A percentile compares a stretch with the other conserved stretches of the same genome.
Evolutionary conservation across 192 early-diverging fungal genomes (phyloP).

Genomic region (Coemansia sp.): DNA sequence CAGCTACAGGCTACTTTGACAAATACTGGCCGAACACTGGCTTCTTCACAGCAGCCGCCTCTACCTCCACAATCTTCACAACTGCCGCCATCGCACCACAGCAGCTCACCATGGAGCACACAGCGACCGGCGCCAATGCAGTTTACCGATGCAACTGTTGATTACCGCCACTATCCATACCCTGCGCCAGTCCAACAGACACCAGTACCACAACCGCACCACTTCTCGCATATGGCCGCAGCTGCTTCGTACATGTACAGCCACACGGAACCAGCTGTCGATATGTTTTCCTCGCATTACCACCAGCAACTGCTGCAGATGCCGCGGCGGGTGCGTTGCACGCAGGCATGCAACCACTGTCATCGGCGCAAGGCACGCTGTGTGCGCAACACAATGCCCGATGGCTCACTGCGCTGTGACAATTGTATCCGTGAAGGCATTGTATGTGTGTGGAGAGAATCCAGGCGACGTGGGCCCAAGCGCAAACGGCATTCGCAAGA

Average conservation of each 20-base stretch:
- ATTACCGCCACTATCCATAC: constrained; percentile 20
- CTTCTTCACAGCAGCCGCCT: not conserved
- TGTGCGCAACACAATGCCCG: constrained; percentile 33
- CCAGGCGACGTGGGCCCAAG: constrained; percentile 34
- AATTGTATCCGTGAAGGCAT: constrained; percentile 40
- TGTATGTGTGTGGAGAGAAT: constrained; percentile 30
- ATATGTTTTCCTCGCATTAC: not conserved
- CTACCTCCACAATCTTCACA: not conserved
- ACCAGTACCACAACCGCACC: not conserved
- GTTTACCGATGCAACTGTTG: not conserved
- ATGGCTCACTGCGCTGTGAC: constrained; percentile 32
- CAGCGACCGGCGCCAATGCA: not conserved
- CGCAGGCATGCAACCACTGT: constrained; percentile 44
- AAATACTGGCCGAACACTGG: not conserved
- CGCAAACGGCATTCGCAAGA: constrained; percentile 2
- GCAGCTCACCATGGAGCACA: not conserved
- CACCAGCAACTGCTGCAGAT: constrained; percentile 13
- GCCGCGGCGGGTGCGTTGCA: constrained; percentile 27
- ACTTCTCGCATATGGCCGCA: not conserved
- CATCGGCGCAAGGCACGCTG: constrained; percentile 43
- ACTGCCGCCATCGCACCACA: not conserved
- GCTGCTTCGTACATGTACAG: constrained; percentile 2
- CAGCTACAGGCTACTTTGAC: not conserved
- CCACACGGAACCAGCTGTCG: not conserved
- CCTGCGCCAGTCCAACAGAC: not conserved